Evolutionary conservation across 306 rosid genomes (phyloP).

Genomic region (Castanea sativa): DNA sequence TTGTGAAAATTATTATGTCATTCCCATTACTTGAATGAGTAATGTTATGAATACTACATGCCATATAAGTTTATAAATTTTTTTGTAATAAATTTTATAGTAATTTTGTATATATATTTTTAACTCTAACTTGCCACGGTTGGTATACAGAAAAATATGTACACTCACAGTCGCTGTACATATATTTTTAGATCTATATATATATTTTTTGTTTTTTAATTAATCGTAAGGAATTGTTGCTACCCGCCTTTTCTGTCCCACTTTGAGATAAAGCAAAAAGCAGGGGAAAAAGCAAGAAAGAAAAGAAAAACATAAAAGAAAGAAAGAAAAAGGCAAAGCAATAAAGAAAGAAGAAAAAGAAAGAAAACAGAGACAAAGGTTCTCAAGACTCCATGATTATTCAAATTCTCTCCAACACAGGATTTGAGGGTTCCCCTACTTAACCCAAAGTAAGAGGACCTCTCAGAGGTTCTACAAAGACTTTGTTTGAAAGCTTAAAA

Average conservation of each 20-base stretch:
- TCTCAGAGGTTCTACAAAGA: slow-evolving; percentile 60
- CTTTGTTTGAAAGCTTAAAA: slow-evolving; percentile 33
- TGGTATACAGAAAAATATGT: slow-evolving; percentile 36
- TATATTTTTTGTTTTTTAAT: slow-evolving; percentile 41
- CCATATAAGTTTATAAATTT: too few species aligned
- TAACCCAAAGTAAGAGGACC: slow-evolving; percentile 50
- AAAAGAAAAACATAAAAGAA: slow-evolving; percentile 42
- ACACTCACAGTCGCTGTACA: slow-evolving; percentile 33
- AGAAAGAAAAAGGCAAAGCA: slow-evolving; percentile 36
- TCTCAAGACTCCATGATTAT: slow-evolving; percentile 77
- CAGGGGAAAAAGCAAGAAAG: slow-evolving; percentile 37
- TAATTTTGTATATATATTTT: too few species aligned
- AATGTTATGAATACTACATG: too few species aligned
- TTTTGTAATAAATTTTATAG: too few species aligned
- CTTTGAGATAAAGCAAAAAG: slow-evolving; percentile 92
- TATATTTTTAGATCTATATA: slow-evolving; percentile 7
- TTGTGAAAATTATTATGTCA: too few species aligned
- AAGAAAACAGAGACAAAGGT: slow-evolving; percentile 40
- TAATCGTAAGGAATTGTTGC: slow-evolving; percentile 45
- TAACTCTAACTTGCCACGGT: slow-evolving; percentile 24
- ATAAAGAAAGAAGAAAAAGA: slow-evolving; percentile 42
- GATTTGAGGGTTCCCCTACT: slow-evolving; percentile 42
- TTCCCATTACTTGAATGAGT: too few species aligned
- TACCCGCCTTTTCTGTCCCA: slow-evolving; percentile 71
- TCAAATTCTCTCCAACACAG: slow-evolving; percentile 55